Conservation (phyloP, 768 basidiomycete species). For the Hygrophoropsis aurantiaca region DNA sequence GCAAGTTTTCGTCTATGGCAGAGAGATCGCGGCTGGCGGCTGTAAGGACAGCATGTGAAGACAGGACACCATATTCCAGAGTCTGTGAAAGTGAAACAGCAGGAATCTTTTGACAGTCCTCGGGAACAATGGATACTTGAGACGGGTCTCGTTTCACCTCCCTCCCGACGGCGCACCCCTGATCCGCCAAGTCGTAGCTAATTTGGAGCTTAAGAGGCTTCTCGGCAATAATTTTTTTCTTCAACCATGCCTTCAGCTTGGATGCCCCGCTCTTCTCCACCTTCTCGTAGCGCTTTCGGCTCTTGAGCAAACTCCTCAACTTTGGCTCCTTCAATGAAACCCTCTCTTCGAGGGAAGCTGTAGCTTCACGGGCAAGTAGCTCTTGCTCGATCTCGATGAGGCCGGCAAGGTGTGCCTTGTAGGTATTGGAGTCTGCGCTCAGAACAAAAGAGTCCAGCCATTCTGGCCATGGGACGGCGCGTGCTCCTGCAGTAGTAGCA, state of each 20-base stretch:
- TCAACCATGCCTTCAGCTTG: conserved; percentile 63
- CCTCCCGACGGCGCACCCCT: conserved; percentile 38
- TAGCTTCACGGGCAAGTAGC: conserved; percentile 23
- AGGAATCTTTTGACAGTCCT: conserved; percentile 19
- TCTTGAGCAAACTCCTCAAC: conserved; percentile 43
- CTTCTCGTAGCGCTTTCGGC: conserved; percentile 37
- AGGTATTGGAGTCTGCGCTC: conserved; percentile 35
- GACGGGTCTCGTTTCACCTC: conserved; percentile 28
- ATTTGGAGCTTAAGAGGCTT: conserved; percentile 38
- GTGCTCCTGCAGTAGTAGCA: conserved; percentile 21
- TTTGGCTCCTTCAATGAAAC: conserved; percentile 31
- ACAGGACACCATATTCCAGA: conserved; percentile 41
- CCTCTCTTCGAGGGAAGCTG: conserved; percentile 22
- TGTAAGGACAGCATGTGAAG: conserved; percentile 48
- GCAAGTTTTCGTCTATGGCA: conserved; percentile 52
- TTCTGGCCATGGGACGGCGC: conserved; percentile 36
- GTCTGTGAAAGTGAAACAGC: conserved; percentile 9
- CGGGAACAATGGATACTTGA: conserved; percentile 14
- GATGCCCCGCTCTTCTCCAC: conserved; percentile 38
- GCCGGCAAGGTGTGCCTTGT: conserved; percentile 33
- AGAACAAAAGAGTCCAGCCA: conserved; percentile 39
- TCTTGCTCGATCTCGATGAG: conserved; percentile 36
- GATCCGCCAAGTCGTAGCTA: conserved; percentile 40
- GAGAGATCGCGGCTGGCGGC: conserved; percentile 57
- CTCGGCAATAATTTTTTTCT: conserved; percentile 50